Conservation (phyloP, 2,329 filamentous ascomycete species). For the Aureobasidium sp. region DNA sequence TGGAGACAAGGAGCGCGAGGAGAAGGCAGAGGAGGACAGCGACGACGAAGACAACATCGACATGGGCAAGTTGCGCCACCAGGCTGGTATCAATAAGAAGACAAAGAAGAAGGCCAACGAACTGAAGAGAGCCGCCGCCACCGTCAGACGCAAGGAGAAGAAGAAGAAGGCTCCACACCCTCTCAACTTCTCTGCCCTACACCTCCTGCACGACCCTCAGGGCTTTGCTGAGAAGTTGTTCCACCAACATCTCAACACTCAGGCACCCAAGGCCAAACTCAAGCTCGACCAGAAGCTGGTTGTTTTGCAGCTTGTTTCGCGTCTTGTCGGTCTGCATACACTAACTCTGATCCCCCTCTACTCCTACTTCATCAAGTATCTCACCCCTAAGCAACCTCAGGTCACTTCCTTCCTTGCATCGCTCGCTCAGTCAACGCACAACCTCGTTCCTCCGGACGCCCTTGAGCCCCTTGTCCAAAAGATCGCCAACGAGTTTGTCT, state of each 20-base stretch:
- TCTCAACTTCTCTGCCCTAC: constrained; percentile 92
- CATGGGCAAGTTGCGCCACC: constrained; percentile 74
- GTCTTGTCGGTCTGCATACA: constrained; percentile 87
- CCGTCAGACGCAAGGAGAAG: constrained; percentile 71
- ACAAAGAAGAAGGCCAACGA: constrained; percentile 76
- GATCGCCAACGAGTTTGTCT: constrained; percentile 97
- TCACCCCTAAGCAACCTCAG: constrained; percentile 78
- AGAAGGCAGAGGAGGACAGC: constrained; percentile 74
- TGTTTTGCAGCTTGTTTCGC: constrained; percentile 84
- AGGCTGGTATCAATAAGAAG: constrained; percentile 92
- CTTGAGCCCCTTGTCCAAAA: constrained; percentile 87
- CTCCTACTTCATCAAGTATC: constrained; percentile 87
- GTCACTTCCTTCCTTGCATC: constrained; percentile 92
- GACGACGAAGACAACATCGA: constrained; percentile 72
- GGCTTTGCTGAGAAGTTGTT: constrained; percentile 88
- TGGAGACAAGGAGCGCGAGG: constrained; percentile 91
- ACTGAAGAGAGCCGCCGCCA: constrained; percentile 73
- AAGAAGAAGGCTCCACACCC: constrained; percentile 84
- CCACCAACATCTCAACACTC: constrained; percentile 71
- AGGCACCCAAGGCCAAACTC: constrained; percentile 71
- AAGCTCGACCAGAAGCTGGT: constrained; percentile 81
- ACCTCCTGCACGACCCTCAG: constrained; percentile 89
- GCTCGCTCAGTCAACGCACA: constrained; percentile 85
- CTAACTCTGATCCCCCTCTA: constrained; percentile 84
- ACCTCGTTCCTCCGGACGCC: constrained; percentile 83